A percentile compares a stretch with the other conserved stretches of the same genome.
These are phyloP conservation scores for Candida suzukii DNA, from an alignment of 805 yeast species.

Conservation along the genomic window DNA sequence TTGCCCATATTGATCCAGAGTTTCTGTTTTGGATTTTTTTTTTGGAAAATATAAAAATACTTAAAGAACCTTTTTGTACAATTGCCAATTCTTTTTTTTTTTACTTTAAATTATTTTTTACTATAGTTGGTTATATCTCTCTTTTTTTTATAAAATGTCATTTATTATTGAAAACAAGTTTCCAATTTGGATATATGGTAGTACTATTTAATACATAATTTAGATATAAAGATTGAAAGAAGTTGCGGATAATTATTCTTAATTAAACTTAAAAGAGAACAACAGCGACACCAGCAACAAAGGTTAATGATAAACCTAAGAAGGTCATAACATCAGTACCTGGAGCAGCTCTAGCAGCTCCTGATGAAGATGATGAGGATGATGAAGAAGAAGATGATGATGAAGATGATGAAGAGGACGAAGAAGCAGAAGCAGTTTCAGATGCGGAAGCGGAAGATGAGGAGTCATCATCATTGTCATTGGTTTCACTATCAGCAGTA, in stretches of 20 bases:
- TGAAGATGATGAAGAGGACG: constrained; percentile 11
- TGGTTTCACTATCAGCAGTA: constrained; percentile 14
- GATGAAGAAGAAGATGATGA: constrained; percentile 12
- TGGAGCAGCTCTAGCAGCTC: constrained; percentile 6
- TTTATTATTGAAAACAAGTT: too few relatives aligned
- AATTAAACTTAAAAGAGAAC: constrained; percentile 3
- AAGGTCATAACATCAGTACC: constrained; percentile 3
- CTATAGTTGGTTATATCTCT: too few relatives aligned
- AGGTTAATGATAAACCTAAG: constrained; percentile 9
- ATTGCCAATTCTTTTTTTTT: too few relatives aligned
- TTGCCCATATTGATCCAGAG: too few relatives aligned
- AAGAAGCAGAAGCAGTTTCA: constrained; percentile 1
- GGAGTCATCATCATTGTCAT: constrained; percentile 14
- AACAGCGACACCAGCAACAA: constrained; percentile 15
- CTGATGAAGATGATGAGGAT: constrained; percentile 9
- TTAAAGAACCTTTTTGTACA: too few relatives aligned
- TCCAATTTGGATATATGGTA: too few relatives aligned
- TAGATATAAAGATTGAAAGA: not conserved
- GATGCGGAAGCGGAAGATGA: constrained; percentile 16
- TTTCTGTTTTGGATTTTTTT: too few relatives aligned
- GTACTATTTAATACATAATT: too few relatives aligned
- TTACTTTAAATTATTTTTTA: too few relatives aligned
- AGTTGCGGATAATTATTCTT: too few relatives aligned
- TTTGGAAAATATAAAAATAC: too few relatives aligned
- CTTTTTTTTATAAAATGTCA: too few relatives aligned